phyloP scores from a whole-genome alignment of 768 basidiomycete genomes.

The Boletus reticulatus region DNA sequence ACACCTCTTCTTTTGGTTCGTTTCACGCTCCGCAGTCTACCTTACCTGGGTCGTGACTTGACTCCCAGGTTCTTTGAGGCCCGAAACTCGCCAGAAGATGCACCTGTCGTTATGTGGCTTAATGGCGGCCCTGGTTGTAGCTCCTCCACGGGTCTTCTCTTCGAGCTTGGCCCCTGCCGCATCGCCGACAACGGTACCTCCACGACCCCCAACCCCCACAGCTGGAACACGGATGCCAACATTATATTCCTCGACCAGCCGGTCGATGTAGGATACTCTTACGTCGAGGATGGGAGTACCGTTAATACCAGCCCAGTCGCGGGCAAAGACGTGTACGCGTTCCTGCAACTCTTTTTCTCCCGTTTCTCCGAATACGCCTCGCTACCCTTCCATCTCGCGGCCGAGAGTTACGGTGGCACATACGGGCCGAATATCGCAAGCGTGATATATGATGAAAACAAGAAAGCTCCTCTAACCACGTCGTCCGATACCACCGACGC shows the following conservation, averaged over 20 bases:
- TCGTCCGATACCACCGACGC: conserved; percentile 37
- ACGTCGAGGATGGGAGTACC: conserved; percentile 67
- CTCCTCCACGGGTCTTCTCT: conserved; percentile 80
- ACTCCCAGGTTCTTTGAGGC: conserved; percentile 83
- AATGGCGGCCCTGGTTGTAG: conserved; percentile 77
- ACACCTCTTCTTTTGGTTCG: conserved; percentile 86
- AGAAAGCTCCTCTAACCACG: conserved; percentile 46
- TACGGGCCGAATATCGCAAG: conserved; percentile 87
- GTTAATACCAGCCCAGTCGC: conserved; percentile 83
- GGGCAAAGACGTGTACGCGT: conserved; percentile 87
- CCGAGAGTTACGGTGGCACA: conserved; percentile 76
- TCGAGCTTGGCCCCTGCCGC: conserved; percentile 89
- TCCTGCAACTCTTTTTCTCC: conserved; percentile 77
- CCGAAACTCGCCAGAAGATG: conserved; percentile 64
- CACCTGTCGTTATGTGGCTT: conserved; percentile 89
- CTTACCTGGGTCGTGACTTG: neutral
- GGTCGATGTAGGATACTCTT: conserved; percentile 88
- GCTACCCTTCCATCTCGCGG: conserved; percentile 74
- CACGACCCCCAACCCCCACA: conserved; percentile 70
- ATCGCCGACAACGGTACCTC: conserved; percentile 68
- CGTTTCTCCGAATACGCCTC: conserved; percentile 72
- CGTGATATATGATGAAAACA: conserved; percentile 77
- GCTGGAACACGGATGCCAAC: conserved; percentile 79
- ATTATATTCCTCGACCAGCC: conserved; percentile 69
- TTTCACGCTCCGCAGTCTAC: conserved; percentile 1